Conservation (phyloP, 176 grass and related monocot species). For the Triticum monococcum region DNA sequence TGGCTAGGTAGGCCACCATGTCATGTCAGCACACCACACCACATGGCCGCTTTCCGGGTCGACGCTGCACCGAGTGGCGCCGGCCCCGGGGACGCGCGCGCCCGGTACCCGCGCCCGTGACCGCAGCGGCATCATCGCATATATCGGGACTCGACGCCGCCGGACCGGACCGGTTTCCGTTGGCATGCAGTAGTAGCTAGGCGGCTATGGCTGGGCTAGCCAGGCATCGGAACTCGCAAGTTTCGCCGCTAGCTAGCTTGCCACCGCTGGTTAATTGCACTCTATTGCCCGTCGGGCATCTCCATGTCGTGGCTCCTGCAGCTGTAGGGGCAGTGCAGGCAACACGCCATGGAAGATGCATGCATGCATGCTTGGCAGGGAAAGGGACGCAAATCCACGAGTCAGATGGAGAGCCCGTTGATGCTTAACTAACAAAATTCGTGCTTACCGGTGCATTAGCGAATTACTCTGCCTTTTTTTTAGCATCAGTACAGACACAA, state of each 20-base stretch:
- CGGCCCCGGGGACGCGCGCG: constrained; percentile 13
- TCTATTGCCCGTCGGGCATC: not conserved
- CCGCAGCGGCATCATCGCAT: not conserved
- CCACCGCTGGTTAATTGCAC: not conserved
- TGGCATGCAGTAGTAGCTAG: no score
- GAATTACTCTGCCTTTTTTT: no score
- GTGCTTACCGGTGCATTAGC: no score
- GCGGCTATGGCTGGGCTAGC: not conserved
- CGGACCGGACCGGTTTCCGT: not conserved
- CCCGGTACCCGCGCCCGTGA: not conserved
- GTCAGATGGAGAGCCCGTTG: no score
- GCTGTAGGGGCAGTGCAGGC: no score
- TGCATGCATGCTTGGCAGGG: no score
- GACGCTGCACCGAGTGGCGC: constrained; percentile 27
- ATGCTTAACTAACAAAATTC: no score
- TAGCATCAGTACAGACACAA: no score
- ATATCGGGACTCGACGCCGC: not conserved
- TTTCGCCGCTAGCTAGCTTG: not conserved
- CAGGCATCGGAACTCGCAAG: constrained; percentile 8
- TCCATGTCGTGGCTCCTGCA: not conserved
- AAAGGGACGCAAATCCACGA: no score
- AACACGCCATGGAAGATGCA: no score
- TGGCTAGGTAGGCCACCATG: not conserved
- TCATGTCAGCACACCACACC: not conserved
- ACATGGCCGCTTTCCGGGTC: not conserved